These are phyloP conservation scores for Iris pallida DNA, from an alignment of 116 monocot genomes.

Conservation along the genomic window DNA sequence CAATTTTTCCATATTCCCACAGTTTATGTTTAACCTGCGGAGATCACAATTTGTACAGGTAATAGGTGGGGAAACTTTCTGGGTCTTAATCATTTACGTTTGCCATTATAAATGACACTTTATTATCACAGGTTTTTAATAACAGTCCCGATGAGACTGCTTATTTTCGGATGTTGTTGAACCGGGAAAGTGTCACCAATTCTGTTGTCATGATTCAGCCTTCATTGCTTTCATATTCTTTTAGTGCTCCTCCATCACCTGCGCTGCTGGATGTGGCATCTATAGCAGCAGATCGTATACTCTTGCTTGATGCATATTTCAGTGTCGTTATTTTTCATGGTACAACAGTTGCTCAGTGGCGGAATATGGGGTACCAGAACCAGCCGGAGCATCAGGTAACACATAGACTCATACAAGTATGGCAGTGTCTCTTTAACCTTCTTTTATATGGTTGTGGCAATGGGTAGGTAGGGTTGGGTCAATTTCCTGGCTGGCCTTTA, in stretches of 20 bases:
- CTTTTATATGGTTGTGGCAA: too few relatives aligned
- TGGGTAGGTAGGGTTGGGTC: too few relatives aligned
- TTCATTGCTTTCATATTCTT: slow-evolving; percentile 81
- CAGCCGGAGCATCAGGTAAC: slow-evolving; percentile 91
- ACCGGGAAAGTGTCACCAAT: slow-evolving; percentile 82
- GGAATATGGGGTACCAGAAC: slow-evolving; percentile 90
- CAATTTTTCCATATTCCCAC: slow-evolving; percentile 87
- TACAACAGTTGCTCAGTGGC: slow-evolving; percentile 96
- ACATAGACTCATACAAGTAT: background rate
- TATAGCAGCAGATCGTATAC: slow-evolving; percentile 73
- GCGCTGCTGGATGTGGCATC: slow-evolving; percentile 84
- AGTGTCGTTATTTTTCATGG: slow-evolving; percentile 97
- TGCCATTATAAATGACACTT: background rate
- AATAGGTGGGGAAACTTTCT: background rate
- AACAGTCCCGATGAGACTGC: slow-evolving; percentile 99
- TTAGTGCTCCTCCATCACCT: slow-evolving; percentile 73
- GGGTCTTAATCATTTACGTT: too few relatives aligned
- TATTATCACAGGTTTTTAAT: slow-evolving; percentile 71
- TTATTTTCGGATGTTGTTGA: slow-evolving; percentile 88
- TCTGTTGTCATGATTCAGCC: slow-evolving; percentile 97
- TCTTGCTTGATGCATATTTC: slow-evolving; percentile 92
- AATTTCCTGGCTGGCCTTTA: too few relatives aligned
- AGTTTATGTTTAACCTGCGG: slow-evolving; percentile 91
- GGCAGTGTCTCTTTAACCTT: too few relatives aligned
- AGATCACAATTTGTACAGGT: slow-evolving; percentile 99